Conservation (phyloP, 2,329 filamentous ascomycete genomes). For the Colletotrichum falcatum region DNA sequence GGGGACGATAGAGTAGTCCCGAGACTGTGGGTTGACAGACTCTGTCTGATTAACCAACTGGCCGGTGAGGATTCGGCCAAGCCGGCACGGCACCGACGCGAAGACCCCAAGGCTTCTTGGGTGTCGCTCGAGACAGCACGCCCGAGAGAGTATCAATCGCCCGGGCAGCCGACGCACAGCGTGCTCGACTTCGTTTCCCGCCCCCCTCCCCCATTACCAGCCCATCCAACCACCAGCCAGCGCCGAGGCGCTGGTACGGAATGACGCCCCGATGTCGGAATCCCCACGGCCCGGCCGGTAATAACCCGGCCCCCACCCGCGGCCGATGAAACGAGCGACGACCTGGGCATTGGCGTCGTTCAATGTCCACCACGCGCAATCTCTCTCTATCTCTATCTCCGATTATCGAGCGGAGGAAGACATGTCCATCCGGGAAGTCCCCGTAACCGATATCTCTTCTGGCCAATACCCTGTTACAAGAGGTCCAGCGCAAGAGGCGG, state of each 20-base stretch:
- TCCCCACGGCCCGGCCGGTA: slow-evolving; percentile 22
- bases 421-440: slow-evolving; percentile 20
- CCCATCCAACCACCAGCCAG: slow-evolving; percentile 5
- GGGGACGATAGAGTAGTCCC: neutral
- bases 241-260: neutral
- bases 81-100: slow-evolving; percentile 31
- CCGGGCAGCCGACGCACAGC: neutral
- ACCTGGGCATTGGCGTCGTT: slow-evolving; percentile 35
- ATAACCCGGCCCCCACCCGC: slow-evolving; percentile 30
- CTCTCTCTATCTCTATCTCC: neutral
- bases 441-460: no score
- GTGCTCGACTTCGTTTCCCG: neutral
- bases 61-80: slow-evolving; percentile 14
- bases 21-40: neutral
- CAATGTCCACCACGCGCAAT: neutral
- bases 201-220: neutral
- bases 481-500: neutral
- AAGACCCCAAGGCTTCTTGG: neutral
- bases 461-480: neutral
- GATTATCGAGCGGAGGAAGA: slow-evolving; percentile 30
- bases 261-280: slow-evolving; percentile 32
- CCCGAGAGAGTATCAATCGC: neutral
- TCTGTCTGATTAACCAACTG: no score
- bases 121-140: neutral
- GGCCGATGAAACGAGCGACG: neutral